Evolutionary conservation across 2,329 filamentous ascomycete genomes (phyloP), one percentile per base, ranked within the genome.

Genomic region (Neocatenulostroma microsporum): DNA sequence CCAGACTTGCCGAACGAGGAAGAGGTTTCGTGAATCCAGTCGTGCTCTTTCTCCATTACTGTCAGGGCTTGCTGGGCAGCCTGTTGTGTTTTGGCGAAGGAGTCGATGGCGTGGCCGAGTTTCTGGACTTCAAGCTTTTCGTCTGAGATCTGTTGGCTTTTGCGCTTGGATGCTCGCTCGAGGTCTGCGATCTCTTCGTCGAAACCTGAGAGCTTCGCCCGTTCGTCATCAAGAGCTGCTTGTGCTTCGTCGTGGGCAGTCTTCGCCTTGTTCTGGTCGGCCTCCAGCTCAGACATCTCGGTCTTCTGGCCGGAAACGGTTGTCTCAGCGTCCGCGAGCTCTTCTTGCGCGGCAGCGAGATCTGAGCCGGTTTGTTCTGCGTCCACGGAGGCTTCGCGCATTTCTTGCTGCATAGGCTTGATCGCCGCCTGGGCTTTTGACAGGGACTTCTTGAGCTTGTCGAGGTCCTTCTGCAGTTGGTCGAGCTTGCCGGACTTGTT

Each of bases 401-500:
- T 76, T 57, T 94, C 85, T 56, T 94, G 94, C 53, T 98, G 91
- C 12, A 96, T 64, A 4, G 79, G 76, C 64, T 95, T 96, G 57
- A 95, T 83, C 0, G 82, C 74, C 3, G 76, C 73, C 4, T 79
- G 80, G 49, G 85, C 88, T 61, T 88, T 91, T 38, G 69, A 68
- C 7, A 94, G 68, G 3, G 72, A 71, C 45, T 83, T 87, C 54
- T 91, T 86, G 33, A 96, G 70, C 50, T 80, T 78, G 52, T 94
- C 84, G 5, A 98, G 68, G 2, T 84, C 82, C 32, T 75, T 76
- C 58, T 96, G 86, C 21, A 98, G 70, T 60, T 98, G 89, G 6
- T 91, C 80, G 19, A 98, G 76, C 65, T 98, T 98, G 48, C 78
- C 88, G 54, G 94, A 89, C 54, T 96, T 98, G 67, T 98, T 98